phyloP scores from a whole-genome alignment of 169 alveolate genomes.

The Sarcocystis neurona region DNA sequence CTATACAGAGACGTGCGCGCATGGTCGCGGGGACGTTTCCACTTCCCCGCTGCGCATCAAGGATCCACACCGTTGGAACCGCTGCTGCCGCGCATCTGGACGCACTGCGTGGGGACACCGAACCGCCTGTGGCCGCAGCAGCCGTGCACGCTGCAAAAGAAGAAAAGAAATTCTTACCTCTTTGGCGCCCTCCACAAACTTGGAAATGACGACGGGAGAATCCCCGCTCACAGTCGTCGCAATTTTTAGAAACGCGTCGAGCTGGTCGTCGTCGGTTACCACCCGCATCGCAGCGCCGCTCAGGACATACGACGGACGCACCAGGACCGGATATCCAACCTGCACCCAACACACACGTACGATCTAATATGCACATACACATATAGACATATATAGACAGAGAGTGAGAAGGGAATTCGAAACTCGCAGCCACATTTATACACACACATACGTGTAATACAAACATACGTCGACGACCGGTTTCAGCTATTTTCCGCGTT shows the following conservation, averaged over 20 bases:
- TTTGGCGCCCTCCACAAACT: slow-evolving; percentile 75
- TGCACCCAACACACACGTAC: no score
- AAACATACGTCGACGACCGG: no score
- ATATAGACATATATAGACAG: no score
- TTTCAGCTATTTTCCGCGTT: no score
- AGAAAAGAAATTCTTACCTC: slow-evolving; percentile 35
- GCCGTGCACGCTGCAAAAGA: no score
- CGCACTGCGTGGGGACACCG: not conserved
- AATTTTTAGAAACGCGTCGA: slow-evolving; percentile 70
- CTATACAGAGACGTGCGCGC: no score
- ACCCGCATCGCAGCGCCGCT: slow-evolving; percentile 91
- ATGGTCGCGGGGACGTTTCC: not conserved
- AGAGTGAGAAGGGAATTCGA: no score
- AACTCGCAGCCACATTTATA: no score
- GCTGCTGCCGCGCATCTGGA: not conserved
- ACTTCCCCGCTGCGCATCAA: not conserved
- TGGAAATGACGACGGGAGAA: slow-evolving; percentile 86
- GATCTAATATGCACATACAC: no score
- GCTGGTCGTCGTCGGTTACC: slow-evolving; percentile 76
- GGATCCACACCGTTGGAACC: not conserved
- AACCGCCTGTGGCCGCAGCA: not conserved
- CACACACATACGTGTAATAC: no score
- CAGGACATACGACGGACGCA: slow-evolving; percentile 88
- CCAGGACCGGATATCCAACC: slow-evolving; percentile 86
- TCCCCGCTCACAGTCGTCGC: slow-evolving; percentile 87